Conservation (phyloP, 495 filamentous ascomycete genomes). For the Niebla homalea region DNA sequence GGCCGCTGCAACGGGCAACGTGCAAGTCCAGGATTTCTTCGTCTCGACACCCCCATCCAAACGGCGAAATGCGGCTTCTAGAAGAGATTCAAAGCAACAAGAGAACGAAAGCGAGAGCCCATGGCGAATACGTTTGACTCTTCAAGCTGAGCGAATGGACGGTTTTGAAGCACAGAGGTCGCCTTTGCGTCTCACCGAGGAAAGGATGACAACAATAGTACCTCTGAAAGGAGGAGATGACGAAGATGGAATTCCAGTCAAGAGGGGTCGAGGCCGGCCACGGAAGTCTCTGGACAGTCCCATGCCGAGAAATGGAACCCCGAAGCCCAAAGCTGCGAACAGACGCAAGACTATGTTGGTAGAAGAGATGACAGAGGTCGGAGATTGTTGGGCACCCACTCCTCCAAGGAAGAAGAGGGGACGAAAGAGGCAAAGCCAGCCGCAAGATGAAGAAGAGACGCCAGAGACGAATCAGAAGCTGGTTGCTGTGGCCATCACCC, state of each 20-base stretch:
- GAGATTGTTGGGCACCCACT: constrained; percentile 8
- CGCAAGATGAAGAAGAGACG: constrained; percentile 11
- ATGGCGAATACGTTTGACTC: constrained; percentile 45
- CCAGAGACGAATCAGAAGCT: constrained; percentile 10
- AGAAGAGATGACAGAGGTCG: background rate
- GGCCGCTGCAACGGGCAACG: constrained; percentile 8
- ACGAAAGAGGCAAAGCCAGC: constrained; percentile 27
- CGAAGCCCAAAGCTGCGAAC: constrained; percentile 23
- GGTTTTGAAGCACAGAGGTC: constrained; percentile 20
- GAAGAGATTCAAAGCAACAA: constrained; percentile 4
- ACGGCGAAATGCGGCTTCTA: constrained; percentile 1
- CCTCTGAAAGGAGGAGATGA: constrained; percentile 38
- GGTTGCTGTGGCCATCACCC: constrained; percentile 2
- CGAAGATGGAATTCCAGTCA: constrained; percentile 23
- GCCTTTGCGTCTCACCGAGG: constrained; percentile 25
- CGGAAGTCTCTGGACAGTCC: constrained; percentile 24
- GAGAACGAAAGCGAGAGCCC: constrained; percentile 32
- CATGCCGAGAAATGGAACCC: constrained; percentile 14
- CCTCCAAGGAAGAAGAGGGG: constrained; percentile 25
- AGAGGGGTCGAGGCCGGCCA: constrained; percentile 31
- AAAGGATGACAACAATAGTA: constrained; percentile 35
- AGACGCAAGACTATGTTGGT: constrained; percentile 25
- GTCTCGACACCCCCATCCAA: constrained; percentile 10
- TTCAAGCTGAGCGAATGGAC: constrained; percentile 42
- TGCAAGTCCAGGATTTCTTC: constrained; percentile 12